Percentiles rank a stretch among this genome's conserved stretches.
phyloP scores from a whole-genome alignment of 768 basidiomycete species.

The Trametes villosa region DNA sequence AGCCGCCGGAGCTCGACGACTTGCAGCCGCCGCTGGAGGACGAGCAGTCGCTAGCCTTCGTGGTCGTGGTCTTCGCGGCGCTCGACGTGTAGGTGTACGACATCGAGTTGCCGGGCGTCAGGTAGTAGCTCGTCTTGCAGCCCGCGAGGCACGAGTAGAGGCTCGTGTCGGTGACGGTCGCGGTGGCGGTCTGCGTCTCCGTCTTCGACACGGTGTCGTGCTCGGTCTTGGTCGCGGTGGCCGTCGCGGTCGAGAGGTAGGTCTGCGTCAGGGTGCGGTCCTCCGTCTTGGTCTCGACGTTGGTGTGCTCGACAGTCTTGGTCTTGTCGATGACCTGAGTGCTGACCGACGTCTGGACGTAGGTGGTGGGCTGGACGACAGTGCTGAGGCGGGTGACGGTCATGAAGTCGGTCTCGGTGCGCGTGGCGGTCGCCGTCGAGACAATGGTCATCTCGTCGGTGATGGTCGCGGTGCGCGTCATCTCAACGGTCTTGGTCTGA shows the following conservation, averaged over 20 bases:
- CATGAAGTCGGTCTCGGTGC: constrained; percentile 52
- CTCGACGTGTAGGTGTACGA: constrained; percentile 45
- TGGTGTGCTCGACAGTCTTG: constrained; percentile 58
- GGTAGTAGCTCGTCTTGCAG: constrained; percentile 62
- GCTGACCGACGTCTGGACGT: constrained; percentile 55
- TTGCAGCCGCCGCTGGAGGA: constrained; percentile 14
- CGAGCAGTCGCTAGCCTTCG: constrained; percentile 24
- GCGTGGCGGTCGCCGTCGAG: constrained; percentile 56
- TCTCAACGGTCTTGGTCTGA: constrained; percentile 60
- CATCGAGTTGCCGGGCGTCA: constrained; percentile 57
- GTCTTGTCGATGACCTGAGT: constrained; percentile 67
- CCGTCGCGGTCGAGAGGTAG: constrained; percentile 49
- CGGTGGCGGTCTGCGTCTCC: constrained; percentile 48
- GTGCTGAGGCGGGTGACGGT: constrained; percentile 60
- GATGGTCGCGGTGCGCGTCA: constrained; percentile 43
- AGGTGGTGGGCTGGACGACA: constrained; percentile 58
- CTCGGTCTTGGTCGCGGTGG: constrained; percentile 51
- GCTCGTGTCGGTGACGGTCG: constrained; percentile 47
- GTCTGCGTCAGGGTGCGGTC: constrained; percentile 54
- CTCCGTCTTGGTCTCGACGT: constrained; percentile 56
- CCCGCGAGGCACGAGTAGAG: constrained; percentile 16
- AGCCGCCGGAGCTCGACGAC: constrained; percentile 6
- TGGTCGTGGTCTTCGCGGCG: constrained; percentile 14
- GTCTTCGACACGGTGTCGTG: constrained; percentile 42
- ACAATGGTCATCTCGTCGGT: constrained; percentile 41